Conservation (phyloP, 148 eudicot species). For the Gaultheria prostrata region DNA sequence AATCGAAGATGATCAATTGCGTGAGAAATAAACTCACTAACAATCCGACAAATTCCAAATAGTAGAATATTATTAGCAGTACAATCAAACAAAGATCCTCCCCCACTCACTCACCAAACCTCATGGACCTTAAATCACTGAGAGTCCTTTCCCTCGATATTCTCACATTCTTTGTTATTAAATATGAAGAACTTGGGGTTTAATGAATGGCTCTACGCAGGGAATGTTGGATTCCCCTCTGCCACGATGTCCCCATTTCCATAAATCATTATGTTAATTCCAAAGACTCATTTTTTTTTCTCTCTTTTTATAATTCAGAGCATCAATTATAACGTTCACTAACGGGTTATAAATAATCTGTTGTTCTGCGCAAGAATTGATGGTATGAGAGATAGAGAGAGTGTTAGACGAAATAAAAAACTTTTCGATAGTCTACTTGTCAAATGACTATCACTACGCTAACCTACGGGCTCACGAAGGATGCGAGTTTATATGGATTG, state of each 20-base stretch:
- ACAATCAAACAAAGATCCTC: neutral
- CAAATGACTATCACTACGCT: neutral
- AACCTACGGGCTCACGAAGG: neutral
- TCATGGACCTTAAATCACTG: neutral
- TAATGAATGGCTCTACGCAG: conserved; percentile 44
- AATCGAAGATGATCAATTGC: neutral
- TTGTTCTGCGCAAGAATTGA: neutral
- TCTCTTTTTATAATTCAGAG: neutral
- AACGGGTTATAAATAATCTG: neutral
- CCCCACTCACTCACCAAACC: neutral
- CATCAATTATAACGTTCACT: too few relatives aligned
- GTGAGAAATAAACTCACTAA: too few relatives aligned
- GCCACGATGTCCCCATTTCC: neutral
- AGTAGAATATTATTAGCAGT: too few relatives aligned
- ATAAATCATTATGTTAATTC: neutral
- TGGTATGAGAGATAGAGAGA: neutral
- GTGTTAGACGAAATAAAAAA: neutral
- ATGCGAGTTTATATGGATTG: neutral
- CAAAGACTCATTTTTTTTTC: neutral
- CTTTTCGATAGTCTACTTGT: too few relatives aligned
- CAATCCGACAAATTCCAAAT: too few relatives aligned
- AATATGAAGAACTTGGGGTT: conserved; percentile 26
- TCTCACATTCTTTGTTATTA: conserved; percentile 37
- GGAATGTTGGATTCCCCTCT: conserved; percentile 57
- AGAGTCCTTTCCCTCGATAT: conserved; percentile 28